Evolutionary conservation across 192 early-diverging fungal species (phyloP).

Genomic region (Obelidium mucronatum): DNA sequence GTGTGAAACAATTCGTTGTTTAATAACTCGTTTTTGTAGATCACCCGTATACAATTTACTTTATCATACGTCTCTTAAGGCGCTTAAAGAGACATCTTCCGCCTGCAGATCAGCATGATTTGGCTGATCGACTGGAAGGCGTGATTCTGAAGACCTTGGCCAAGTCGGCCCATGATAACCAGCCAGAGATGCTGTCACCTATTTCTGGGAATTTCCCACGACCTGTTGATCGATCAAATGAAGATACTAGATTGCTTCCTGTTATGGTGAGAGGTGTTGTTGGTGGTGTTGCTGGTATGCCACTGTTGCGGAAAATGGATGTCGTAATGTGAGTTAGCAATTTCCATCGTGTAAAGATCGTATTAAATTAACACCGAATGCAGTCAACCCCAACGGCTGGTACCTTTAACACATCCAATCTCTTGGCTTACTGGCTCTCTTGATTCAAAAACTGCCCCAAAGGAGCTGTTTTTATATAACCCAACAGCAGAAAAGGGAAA

Average conservation of each 20-base stretch:
- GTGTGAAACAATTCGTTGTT: background rate
- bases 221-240: background rate
- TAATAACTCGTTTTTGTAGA: slow-evolving; percentile 57
- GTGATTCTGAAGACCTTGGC: slow-evolving; percentile 35
- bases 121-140: slow-evolving; percentile 64
- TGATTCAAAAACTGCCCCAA: slow-evolving; percentile 3
- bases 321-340: slow-evolving; percentile 37
- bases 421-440: slow-evolving; percentile 39
- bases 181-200: background rate
- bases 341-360: too few relatives aligned
- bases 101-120: slow-evolving; percentile 69
- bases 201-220: background rate
- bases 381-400: slow-evolving; percentile 62
- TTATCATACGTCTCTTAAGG: slow-evolving; percentile 70
- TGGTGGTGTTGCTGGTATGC: slow-evolving; percentile 48
- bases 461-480: slow-evolving; percentile 84
- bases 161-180: background rate
- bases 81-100: slow-evolving; percentile 67
- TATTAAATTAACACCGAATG: too few relatives aligned
- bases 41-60: slow-evolving; percentile 65
- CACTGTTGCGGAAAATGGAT: slow-evolving; percentile 45
- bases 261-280: slow-evolving; percentile 43
- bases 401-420: slow-evolving; percentile 66
- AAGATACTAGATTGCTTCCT: slow-evolving; percentile 24
- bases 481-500: slow-evolving; percentile 72